Percentiles rank a stretch among this genome's conserved stretches.
These are phyloP conservation scores for Orbilia javanica DNA, from an alignment of 2,329 filamentous ascomycete species.

Conservation along the genomic window DNA sequence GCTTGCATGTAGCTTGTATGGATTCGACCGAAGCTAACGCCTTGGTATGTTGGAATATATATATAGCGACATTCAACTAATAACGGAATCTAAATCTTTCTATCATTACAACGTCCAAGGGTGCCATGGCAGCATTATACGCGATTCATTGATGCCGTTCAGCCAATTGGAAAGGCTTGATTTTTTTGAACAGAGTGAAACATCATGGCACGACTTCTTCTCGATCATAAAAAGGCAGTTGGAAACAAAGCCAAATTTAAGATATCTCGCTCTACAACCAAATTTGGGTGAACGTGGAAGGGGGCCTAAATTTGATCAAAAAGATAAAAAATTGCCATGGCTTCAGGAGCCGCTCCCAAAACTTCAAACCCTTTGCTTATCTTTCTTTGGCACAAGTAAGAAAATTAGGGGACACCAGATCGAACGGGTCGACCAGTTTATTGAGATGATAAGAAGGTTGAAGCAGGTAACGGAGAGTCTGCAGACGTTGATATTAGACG, in stretches of 20 bases:
- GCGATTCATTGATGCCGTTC: slow-evolving; percentile 9
- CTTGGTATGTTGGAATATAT: background rate
- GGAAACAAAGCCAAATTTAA: slow-evolving; percentile 28
- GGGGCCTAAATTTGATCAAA: background rate
- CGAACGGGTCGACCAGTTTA: background rate
- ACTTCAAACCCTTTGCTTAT: slow-evolving; percentile 3
- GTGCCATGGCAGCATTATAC: background rate
- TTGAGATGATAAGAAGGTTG: background rate
- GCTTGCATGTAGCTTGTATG: too few species aligned
- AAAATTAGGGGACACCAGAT: background rate
- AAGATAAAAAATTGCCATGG: background rate
- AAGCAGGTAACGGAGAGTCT: background rate
- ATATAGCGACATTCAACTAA: background rate
- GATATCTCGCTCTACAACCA: slow-evolving; percentile 8
- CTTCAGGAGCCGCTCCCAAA: background rate
- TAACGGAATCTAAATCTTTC: background rate
- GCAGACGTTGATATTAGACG: slow-evolving; percentile 11
- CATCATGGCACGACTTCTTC: slow-evolving; percentile 5
- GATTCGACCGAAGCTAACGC: too few species aligned
- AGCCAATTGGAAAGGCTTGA: background rate
- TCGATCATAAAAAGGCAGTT: slow-evolving; percentile 19
- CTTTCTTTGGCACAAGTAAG: background rate
- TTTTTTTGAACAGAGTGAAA: slow-evolving; percentile 1
- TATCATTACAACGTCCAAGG: slow-evolving; percentile 14
- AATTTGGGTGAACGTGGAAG: background rate